Evolutionary conservation across 768 basidiomycete species (phyloP).

Genomic region (Phanerochaete sordida): DNA sequence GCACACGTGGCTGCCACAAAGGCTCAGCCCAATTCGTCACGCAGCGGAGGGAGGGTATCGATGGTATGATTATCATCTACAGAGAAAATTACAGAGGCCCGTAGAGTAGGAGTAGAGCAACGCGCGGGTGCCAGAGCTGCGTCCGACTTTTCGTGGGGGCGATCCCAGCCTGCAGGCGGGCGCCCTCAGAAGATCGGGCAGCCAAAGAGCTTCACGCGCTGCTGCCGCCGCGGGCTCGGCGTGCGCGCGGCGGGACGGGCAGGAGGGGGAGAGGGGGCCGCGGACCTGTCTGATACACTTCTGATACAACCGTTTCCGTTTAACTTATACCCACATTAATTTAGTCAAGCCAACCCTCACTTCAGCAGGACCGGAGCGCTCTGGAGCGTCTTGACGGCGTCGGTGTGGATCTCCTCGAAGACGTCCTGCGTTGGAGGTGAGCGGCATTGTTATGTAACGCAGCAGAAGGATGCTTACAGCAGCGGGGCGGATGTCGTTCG

Average conservation of each 20-base stretch:
- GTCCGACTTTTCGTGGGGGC: background rate
- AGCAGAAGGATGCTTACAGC: slow-evolving; percentile 2
- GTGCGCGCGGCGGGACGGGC: background rate
- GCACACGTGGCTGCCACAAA: no score
- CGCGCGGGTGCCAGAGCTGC: background rate
- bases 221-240: background rate
- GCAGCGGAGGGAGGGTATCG: no score
- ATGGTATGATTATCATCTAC: background rate
- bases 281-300: background rate
- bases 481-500: slow-evolving; percentile 14
- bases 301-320: background rate
- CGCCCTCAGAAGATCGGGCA: background rate
- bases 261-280: background rate
- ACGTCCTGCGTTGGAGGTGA: slow-evolving; percentile 4
- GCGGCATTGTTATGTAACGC: background rate
- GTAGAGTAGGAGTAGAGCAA: background rate
- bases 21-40: no score
- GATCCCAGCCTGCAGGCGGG: no score
- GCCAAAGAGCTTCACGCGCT: background rate
- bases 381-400: slow-evolving; percentile 8
- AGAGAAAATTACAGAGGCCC: background rate
- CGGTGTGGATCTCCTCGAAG: slow-evolving; percentile 12
- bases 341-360: slow-evolving; percentile 1
- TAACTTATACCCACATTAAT: background rate
- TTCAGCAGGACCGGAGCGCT: slow-evolving; percentile 4